phyloP scores from a whole-genome alignment of 768 basidiomycete genomes.

The Pleurotus ostreatus region DNA sequence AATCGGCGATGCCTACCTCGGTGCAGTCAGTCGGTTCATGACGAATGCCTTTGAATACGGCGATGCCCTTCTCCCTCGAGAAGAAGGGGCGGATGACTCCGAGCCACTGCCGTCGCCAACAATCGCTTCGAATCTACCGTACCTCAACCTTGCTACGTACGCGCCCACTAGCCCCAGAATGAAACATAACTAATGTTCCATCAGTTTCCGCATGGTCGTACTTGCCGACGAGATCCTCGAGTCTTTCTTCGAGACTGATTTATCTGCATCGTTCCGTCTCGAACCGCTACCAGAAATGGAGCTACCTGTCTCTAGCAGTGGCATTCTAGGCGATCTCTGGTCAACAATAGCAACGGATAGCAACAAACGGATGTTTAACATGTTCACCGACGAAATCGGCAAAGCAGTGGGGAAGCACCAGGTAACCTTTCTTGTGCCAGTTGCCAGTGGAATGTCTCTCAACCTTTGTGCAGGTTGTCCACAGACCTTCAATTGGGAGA shows the following conservation, averaged over 20 bases:
- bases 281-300: constrained; percentile 68
- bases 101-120: constrained; percentile 36
- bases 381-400: constrained; percentile 90
- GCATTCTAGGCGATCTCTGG: constrained; percentile 81
- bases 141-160: constrained; percentile 87
- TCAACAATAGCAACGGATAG: constrained; percentile 85
- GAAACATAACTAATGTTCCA: background rate
- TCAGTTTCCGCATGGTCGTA: constrained; percentile 96
- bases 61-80: constrained; percentile 76
- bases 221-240: constrained; percentile 95
- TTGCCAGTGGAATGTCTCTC: background rate
- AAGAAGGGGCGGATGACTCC: constrained; percentile 25
- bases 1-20: constrained; percentile 93
- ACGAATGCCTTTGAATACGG: constrained; percentile 98
- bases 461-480: constrained; percentile 46
- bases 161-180: constrained; percentile 17
- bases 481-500: constrained; percentile 83
- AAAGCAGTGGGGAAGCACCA: constrained; percentile 93
- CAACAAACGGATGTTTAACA: constrained; percentile 92
- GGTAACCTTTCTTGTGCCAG: constrained; percentile 28
- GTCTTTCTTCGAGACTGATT: constrained; percentile 92
- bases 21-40: constrained; percentile 95
- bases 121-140: constrained; percentile 78
- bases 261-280: constrained; percentile 83
- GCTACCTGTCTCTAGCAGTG: constrained; percentile 51